Evolutionary conservation across 78 protist genomes (phyloP).

Genomic region (Guillardia theta): DNA sequence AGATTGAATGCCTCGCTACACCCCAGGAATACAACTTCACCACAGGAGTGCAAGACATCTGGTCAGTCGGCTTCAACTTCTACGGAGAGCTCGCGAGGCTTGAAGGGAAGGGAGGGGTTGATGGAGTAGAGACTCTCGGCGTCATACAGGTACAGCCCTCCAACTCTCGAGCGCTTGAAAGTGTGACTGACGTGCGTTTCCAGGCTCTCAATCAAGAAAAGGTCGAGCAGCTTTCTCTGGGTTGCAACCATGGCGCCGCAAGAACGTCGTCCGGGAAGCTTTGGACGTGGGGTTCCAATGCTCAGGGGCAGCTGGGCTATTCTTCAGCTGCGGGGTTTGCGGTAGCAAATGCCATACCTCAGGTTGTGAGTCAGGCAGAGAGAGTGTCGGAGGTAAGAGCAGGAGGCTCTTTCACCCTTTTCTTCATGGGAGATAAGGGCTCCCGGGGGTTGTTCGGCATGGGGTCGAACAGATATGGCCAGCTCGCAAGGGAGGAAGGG

Average conservation of each 20-base stretch:
- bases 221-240: background rate
- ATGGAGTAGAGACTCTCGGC: background rate
- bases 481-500: background rate
- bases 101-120: no score
- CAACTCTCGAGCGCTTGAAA: no score
- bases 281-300: constrained; percentile 25
- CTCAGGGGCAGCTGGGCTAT: background rate
- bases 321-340: background rate
- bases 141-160: background rate
- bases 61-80: background rate
- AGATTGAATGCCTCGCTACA: background rate
- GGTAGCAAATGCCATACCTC: background rate
- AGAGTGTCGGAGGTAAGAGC: no score
- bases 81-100: background rate
- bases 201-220: background rate
- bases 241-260: background rate
- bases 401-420: no score
- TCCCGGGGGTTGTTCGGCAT: background rate
- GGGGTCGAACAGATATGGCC: background rate
- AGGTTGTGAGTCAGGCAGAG: no score
- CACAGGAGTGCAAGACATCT: background rate
- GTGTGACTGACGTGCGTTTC: background rate
- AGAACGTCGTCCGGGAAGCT: background rate
- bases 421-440: no score
- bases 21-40: background rate